These are phyloP conservation scores for Xylariomycetidae sp. DNA, from an alignment of 2,329 filamentous ascomycete genomes.

Conservation along the genomic window DNA sequence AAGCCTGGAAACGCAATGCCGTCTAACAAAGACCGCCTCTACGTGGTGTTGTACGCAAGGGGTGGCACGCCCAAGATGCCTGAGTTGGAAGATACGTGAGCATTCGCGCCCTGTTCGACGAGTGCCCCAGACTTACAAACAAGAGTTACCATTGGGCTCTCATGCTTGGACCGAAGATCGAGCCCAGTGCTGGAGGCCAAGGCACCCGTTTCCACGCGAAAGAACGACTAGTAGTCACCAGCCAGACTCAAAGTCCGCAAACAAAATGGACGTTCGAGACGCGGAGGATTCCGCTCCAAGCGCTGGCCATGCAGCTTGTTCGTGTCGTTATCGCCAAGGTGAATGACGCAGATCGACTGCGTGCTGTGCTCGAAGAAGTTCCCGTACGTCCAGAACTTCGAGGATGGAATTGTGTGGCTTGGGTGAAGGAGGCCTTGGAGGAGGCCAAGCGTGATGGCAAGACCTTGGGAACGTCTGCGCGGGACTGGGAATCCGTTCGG, in stretches of 20 bases:
- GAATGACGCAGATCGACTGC: too few species aligned
- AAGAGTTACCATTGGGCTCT: conserved; percentile 33
- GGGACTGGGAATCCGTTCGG: conserved; percentile 29
- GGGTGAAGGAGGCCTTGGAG: conserved; percentile 35
- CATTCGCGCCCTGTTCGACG: neutral
- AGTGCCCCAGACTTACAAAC: neutral
- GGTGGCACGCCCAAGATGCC: conserved; percentile 11
- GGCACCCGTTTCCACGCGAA: conserved; percentile 29
- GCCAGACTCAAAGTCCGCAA: conserved; percentile 1
- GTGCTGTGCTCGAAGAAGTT: conserved; percentile 22
- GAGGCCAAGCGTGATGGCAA: conserved; percentile 21
- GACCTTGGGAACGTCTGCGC: conserved; percentile 25
- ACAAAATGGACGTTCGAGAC: conserved; percentile 20
- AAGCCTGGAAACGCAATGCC: too few species aligned
- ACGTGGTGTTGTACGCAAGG: conserved; percentile 16
- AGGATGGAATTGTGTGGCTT: conserved; percentile 38
- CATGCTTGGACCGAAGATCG: conserved; percentile 31
- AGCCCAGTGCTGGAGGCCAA: conserved; percentile 9
- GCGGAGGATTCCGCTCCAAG: conserved; percentile 4
- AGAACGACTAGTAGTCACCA: conserved; percentile 19
- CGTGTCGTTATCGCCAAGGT: conserved; percentile 27
- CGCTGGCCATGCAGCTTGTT: conserved; percentile 13
- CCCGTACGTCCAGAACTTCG: conserved; percentile 22
- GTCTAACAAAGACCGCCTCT: conserved; percentile 14
- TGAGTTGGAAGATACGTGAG: conserved; percentile 15